Evolutionary conservation across 176 grass and related monocot species (phyloP).

Genomic region (Carex parvula): DNA sequence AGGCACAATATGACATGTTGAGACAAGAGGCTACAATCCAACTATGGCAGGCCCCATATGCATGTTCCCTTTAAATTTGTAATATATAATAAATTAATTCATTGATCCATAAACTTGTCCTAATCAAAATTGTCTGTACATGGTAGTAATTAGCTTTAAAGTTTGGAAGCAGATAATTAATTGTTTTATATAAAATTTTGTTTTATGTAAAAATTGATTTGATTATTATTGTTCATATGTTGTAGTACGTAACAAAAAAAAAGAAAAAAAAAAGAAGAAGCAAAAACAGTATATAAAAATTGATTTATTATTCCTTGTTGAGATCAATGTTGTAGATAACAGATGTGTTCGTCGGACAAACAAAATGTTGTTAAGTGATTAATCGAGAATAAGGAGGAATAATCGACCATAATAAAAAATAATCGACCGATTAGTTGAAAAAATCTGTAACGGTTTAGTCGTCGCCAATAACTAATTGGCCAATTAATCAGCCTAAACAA

Average conservation of each 20-base stretch:
- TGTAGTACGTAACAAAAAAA: neutral
- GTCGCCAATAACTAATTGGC: no score
- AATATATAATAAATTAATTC: neutral
- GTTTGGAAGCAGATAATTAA: neutral
- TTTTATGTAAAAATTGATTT: neutral
- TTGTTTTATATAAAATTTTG: neutral
- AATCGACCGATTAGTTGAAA: no score
- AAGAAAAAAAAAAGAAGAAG: neutral
- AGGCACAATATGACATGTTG: conserved; percentile 15
- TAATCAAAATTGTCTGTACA: neutral
- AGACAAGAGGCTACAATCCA: conserved; percentile 20
- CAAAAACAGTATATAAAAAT: neutral
- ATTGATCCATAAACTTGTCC: neutral
- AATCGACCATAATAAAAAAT: no score
- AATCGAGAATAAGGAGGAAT: no score
- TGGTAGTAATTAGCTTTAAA: neutral
- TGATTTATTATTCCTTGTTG: no score
- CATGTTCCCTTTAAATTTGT: neutral
- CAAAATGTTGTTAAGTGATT: no score
- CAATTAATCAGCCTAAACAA: no score
- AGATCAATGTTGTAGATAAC: no score
- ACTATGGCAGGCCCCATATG: conserved; percentile 6
- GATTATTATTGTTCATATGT: neutral
- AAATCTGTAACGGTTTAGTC: no score
- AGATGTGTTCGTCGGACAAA: no score